A percentile compares a stretch with the other conserved stretches of the same genome.
phyloP scores from a whole-genome alignment of 208 protist genomes.

The Histomonas meleagridis region DNA sequence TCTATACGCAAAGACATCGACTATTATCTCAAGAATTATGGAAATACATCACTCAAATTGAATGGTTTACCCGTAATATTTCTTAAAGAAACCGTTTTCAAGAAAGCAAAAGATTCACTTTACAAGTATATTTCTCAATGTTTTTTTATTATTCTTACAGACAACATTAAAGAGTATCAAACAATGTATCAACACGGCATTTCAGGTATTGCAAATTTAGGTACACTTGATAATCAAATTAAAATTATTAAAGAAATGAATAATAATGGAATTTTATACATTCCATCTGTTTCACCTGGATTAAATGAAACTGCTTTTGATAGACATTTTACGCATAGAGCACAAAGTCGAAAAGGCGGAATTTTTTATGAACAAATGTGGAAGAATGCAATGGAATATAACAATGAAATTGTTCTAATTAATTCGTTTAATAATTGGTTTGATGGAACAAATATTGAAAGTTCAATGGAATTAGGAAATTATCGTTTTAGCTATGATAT shows the following conservation, averaged over 20 bases:
- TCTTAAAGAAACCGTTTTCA: background rate
- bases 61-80: background rate
- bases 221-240: no score
- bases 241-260: background rate
- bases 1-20: background rate
- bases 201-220: background rate
- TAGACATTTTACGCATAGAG: background rate
- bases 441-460: background rate
- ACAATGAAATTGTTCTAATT: background rate
- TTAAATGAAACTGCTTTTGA: background rate
- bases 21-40: background rate
- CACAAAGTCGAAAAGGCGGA: background rate
- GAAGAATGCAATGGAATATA: background rate
- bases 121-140: background rate
- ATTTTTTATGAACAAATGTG: background rate
- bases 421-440: conserved; percentile 6
- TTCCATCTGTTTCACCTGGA: background rate
- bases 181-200: background rate
- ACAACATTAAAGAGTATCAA: background rate
- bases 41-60: background rate
- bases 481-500: background rate
- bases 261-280: background rate
- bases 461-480: background rate
- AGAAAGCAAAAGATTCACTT: background rate
- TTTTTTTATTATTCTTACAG: background rate